Percentiles rank a stretch among this genome's conserved stretches.
phyloP scores from a whole-genome alignment of 352 stramenopile species.

The Phytopythium montanum region DNA sequence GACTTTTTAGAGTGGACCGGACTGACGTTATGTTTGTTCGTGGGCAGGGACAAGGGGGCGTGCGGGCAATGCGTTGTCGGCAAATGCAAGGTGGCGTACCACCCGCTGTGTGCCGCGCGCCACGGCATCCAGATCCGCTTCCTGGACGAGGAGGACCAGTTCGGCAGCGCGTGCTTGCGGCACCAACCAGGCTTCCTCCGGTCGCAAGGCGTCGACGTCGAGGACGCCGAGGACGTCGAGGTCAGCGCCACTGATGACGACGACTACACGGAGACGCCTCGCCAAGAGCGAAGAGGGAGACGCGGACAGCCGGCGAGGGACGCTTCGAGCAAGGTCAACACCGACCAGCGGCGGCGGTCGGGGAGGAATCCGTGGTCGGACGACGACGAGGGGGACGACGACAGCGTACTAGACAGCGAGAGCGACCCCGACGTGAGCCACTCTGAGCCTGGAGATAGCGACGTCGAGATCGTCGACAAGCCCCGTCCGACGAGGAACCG shows the following conservation, averaged over 20 bases:
- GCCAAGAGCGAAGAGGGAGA: neutral
- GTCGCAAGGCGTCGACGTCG: constrained; percentile 7
- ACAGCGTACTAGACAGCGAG: constrained; percentile 34
- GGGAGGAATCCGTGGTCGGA: constrained; percentile 24
- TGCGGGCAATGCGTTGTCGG: constrained; percentile 66
- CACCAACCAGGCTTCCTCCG: constrained; percentile 55
- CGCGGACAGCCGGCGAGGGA: neutral
- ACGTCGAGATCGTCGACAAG: constrained; percentile 5
- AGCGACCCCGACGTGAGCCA: constrained; percentile 28
- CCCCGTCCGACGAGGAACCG: neutral
- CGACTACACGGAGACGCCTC: constrained; percentile 2
- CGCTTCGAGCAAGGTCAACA: neutral
- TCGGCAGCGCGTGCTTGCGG: constrained; percentile 58
- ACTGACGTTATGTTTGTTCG: constrained; percentile 1
- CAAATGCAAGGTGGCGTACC: constrained; percentile 73
- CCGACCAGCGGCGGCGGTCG: constrained; percentile 18
- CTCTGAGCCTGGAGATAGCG: constrained; percentile 11
- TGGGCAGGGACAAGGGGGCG: constrained; percentile 53
- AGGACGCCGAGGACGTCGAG: constrained; percentile 11
- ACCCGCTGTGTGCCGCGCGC: constrained; percentile 59
- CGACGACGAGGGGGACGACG: constrained; percentile 22
- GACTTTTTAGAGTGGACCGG: constrained; percentile 8
- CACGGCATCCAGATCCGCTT: constrained; percentile 61
- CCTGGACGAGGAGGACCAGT: constrained; percentile 49
- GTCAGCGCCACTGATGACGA: constrained; percentile 11